Base-by-base conservation (phyloP, 116 monocot species). In the Cymodocea nodosa region DNA sequence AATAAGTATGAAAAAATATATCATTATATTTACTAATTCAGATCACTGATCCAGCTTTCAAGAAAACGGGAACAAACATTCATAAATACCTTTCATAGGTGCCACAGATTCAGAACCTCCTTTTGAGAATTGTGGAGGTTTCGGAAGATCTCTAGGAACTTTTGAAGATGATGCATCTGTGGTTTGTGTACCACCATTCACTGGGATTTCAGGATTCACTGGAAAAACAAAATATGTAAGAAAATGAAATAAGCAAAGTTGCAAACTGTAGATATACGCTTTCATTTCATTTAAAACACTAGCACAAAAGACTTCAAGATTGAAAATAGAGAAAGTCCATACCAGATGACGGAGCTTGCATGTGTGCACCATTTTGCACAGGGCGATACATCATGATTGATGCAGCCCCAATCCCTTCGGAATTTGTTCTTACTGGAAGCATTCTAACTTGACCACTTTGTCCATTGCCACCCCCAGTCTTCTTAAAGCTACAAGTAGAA, bases 401-500 rank as follows among this genome's bases (percentile, higher is more conserved):
- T 4, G 50, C 1, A 19, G 24, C 35, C 4, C n/a, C 23, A 50
- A 14, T 67, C 23, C 20, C 53, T 50, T 73, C 80, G 5, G 68
- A 67, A 53, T 50, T 67, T 35, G 73, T 18, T 18, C 62, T 75
- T 10, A 56, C 50, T 1, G 67, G 63, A 23, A 12, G 5, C 40
- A 40, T 10, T 64, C 59, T 84, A 54, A 71, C 65, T 69, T 86
- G 84, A 15, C 67, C 80, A 19, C 83, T 83, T 70, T 87, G 90
- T 68, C 71, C 95, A 79, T 81, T 81, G 52, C 71, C 90, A 76
- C 79, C 80, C 49, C 81, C 81, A 30, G 83, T 58, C 50, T 85
- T 87, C 77, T 82, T 85, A 62, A 74, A 74, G 67, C 95, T 95
- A 64, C 5, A 67, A 50, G 73, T 34, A 51, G 40, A 77, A 52